Percentiles rank a stretch among this genome's conserved stretches.
Evolutionary conservation across 2,329 filamentous ascomycete genomes (phyloP).

Genomic region (Phyllosticta ampelicida): DNA sequence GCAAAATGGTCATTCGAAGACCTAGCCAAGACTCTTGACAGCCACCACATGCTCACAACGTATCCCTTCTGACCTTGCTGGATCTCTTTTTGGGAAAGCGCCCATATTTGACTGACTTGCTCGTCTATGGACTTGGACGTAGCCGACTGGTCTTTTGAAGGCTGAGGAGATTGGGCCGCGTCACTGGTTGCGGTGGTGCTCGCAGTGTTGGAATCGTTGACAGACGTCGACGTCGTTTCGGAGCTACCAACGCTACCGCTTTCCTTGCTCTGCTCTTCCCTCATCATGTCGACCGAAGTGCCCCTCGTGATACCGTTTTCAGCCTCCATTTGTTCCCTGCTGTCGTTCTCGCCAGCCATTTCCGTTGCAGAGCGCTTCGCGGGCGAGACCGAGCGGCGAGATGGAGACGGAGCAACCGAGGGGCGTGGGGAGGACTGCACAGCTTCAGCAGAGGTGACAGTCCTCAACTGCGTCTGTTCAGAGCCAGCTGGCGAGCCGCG

Average conservation of each 20-base stretch:
- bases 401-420: slow-evolving; percentile 10
- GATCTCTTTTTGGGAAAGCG: slow-evolving; percentile 45
- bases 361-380: slow-evolving; percentile 45
- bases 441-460: neutral
- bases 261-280: slow-evolving; percentile 18
- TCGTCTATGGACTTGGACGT: slow-evolving; percentile 36
- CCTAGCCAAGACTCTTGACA: slow-evolving; percentile 59
- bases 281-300: slow-evolving; percentile 36
- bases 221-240: slow-evolving; percentile 18
- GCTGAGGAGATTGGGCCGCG: slow-evolving; percentile 5
- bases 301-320: slow-evolving; percentile 24
- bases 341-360: slow-evolving; percentile 34
- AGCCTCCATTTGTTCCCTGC: slow-evolving; percentile 25
- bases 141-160: neutral
- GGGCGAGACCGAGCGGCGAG: slow-evolving; percentile 40
- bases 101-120: slow-evolving; percentile 64
- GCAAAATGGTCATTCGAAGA: slow-evolving; percentile 40
- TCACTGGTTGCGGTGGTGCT: slow-evolving; percentile 10
- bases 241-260: slow-evolving; percentile 18
- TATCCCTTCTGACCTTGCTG: slow-evolving; percentile 65
- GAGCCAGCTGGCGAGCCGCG: slow-evolving; percentile 15
- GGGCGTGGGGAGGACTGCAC: neutral
- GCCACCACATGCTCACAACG: slow-evolving; percentile 70
- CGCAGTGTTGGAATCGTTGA: slow-evolving; percentile 9
- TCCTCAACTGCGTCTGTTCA: slow-evolving; percentile 6